phyloP scores from a whole-genome alignment of 148 eudicot genomes.

The Rhododendron ovatum region DNA sequence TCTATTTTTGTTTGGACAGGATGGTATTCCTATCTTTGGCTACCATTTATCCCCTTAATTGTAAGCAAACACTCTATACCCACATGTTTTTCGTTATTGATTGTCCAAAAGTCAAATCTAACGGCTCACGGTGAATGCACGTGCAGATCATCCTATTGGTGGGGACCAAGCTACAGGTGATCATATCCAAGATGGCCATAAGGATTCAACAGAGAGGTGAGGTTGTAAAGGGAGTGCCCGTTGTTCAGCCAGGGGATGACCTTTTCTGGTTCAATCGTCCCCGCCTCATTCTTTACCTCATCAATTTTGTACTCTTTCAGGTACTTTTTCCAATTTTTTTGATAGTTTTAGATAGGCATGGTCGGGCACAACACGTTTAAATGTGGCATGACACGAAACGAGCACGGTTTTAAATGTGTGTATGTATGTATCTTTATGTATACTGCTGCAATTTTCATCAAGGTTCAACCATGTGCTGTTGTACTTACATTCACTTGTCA shows the following conservation, averaged over 20 bases:
- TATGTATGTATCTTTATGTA: background rate
- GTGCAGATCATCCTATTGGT: conserved; percentile 48
- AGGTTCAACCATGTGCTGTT: background rate
- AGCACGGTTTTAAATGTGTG: too few relatives aligned
- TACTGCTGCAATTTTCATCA: background rate
- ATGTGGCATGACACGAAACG: too few relatives aligned
- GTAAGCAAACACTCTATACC: conserved; percentile 18
- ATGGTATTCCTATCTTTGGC: conserved; percentile 41
- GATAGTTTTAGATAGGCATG: too few relatives aligned
- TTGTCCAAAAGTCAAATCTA: background rate
- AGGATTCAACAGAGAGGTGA: conserved; percentile 49
- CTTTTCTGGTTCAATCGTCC: conserved; percentile 55
- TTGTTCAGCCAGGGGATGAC: conserved; percentile 45
- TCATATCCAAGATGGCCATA: conserved; percentile 54
- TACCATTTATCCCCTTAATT: conserved; percentile 45
- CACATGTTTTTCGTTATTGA: background rate
- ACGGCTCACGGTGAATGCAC: background rate
- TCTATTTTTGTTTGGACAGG: conserved; percentile 16
- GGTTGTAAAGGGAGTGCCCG: conserved; percentile 45
- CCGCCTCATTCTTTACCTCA: conserved; percentile 36
- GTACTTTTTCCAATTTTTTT: conserved; percentile 4
- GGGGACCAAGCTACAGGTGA: conserved; percentile 61
- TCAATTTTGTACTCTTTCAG: conserved; percentile 49
- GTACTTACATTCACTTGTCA: background rate
- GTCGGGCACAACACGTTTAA: too few relatives aligned